phyloP scores from a whole-genome alignment of 208 protist genomes.

The Angomonas deanei region DNA sequence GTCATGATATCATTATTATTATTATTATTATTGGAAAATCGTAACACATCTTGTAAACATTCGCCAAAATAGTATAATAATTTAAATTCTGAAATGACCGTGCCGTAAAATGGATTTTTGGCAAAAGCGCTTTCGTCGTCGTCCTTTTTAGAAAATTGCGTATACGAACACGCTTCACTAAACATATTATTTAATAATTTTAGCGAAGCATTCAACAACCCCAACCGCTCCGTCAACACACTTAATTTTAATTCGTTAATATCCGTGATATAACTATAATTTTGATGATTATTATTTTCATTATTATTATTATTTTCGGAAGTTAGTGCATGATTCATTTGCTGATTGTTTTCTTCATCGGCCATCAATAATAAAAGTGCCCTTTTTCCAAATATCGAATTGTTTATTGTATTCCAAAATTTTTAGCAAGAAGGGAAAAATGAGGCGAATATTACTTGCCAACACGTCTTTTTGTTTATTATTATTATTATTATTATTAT shows the following conservation, averaged over 20 bases:
- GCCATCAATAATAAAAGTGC: background rate
- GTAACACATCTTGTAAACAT: background rate
- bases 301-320: too few species aligned
- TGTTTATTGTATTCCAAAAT: background rate
- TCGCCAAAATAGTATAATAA: background rate
- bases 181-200: background rate
- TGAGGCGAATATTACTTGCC: background rate
- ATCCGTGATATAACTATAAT: background rate
- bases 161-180: background rate
- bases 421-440: background rate
- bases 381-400: background rate
- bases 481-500: too few species aligned
- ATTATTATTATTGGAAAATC: too few species aligned
- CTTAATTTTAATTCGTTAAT: background rate
- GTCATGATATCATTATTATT: too few species aligned
- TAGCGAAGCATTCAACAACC: background rate
- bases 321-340: too few species aligned
- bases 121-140: constrained; percentile 75
- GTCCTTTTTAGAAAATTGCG: background rate
- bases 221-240: background rate
- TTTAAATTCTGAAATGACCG: background rate
- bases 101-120: constrained; percentile 28
- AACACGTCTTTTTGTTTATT: too few species aligned
- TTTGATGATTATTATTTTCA: background rate
- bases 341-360: background rate